These are phyloP conservation scores for Mortierella alpina DNA, from an alignment of 192 early-diverging fungal species.

Conservation along the genomic window DNA sequence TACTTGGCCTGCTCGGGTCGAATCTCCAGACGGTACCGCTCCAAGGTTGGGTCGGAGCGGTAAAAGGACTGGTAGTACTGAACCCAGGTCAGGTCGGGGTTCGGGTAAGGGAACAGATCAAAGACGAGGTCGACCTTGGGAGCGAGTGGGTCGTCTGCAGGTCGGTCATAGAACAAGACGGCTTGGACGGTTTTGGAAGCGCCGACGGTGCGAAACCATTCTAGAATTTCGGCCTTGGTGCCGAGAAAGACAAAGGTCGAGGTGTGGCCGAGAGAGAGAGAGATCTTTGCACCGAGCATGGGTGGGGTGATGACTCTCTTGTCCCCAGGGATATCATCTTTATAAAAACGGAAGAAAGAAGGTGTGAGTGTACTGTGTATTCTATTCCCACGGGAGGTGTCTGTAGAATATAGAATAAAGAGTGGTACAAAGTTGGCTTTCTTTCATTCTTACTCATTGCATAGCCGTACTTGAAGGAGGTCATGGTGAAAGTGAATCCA, in stretches of 20 bases:
- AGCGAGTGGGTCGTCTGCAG: constrained; percentile 23
- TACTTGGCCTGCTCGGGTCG: constrained; percentile 56
- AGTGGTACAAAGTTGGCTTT: background rate
- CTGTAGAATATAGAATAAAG: background rate
- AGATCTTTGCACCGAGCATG: constrained; percentile 56
- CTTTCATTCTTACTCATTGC: constrained; percentile 31
- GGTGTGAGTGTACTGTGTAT: background rate
- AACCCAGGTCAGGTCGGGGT: constrained; percentile 57
- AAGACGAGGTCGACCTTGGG: constrained; percentile 59
- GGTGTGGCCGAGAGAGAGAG: constrained; percentile 54
- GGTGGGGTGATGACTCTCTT: constrained; percentile 58
- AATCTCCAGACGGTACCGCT: constrained; percentile 56
- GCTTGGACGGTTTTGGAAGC: constrained; percentile 40
- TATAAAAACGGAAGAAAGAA: background rate
- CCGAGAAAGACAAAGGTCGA: constrained; percentile 61
- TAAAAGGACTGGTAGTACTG: constrained; percentile 56
- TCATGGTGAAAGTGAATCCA: constrained; percentile 6
- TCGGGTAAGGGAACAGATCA: constrained; percentile 56
- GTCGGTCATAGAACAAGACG: constrained; percentile 51
- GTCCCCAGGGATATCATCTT: constrained; percentile 45
- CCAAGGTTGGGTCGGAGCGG: constrained; percentile 48
- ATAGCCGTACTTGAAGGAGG: constrained; percentile 25
- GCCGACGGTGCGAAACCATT: constrained; percentile 57
- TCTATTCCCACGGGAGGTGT: background rate
- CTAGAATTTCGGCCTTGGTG: constrained; percentile 58